A percentile compares a stretch with the other conserved stretches of the same genome.
These are phyloP conservation scores for Cercospora nicotianae DNA, from an alignment of 2,329 filamentous ascomycete species.

Conservation along the genomic window DNA sequence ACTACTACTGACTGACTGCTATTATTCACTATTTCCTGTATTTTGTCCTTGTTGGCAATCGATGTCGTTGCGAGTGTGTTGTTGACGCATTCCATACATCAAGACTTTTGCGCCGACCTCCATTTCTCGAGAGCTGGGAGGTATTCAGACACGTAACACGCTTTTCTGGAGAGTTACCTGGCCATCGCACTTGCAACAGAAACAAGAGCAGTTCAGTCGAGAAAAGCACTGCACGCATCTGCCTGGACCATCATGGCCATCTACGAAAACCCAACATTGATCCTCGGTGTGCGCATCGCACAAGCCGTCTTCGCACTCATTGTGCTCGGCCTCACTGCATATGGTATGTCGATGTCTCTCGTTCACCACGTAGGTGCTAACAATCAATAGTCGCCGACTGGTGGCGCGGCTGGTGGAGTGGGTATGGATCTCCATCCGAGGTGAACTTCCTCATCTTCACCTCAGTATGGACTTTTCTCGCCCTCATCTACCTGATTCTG, in stretches of 20 bases:
- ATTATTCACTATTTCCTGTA: neutral
- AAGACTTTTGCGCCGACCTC: neutral
- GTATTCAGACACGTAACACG: neutral
- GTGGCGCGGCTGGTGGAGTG: conserved; percentile 44
- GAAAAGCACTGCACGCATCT: neutral
- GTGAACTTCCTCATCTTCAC: conserved; percentile 80
- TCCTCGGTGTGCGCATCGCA: conserved; percentile 64
- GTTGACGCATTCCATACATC: conserved; percentile 2
- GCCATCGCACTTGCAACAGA: neutral
- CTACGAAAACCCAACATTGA: conserved; percentile 36
- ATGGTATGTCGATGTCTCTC: conserved; percentile 67
- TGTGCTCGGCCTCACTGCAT: conserved; percentile 72
- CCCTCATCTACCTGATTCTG: conserved; percentile 67
- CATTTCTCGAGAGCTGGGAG: neutral
- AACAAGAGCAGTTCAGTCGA: neutral
- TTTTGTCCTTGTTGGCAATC: neutral
- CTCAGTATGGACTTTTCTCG: conserved; percentile 72
- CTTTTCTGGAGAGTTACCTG: neutral
- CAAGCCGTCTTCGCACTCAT: conserved; percentile 70
- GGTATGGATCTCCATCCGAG: conserved; percentile 55
- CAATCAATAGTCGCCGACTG: conserved; percentile 29
- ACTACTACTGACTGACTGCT: neutral
- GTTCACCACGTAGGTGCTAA: too few species aligned
- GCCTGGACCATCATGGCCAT: neutral
- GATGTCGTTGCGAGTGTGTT: neutral